Base-by-base conservation (phyloP, 371 early-diverging fungal species). In the Syncephalastrum contaminatum region DNA sequence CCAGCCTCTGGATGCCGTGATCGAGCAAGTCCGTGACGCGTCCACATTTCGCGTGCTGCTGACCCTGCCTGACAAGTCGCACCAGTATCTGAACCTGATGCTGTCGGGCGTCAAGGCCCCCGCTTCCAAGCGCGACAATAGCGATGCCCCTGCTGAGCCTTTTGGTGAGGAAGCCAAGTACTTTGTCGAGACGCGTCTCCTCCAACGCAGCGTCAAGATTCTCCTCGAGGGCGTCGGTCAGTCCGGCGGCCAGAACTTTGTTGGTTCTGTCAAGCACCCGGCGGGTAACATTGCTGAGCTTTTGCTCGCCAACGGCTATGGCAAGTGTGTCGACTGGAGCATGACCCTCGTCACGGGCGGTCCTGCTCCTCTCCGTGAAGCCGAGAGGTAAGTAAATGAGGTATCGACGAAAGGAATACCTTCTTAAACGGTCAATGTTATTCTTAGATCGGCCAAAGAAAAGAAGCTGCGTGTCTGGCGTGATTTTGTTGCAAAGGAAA, bases 11-110 rank as follows among this genome's bases (percentile, higher is more conserved):
- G 83, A 89, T 60, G 92, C 89, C 30, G 84, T 95, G 18, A 80
- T 98, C 63, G 97, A 98, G 69, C 94, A 90, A 69, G 90, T 96
- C 13, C 92, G 94, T 49, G 96, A 95, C 69, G 98, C 87, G n/a
- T 84, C 92, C 10, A 93, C 92, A 8, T 82, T 87, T 60, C 90
- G 96, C 16, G 85, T 93, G 5, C 73, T 83, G 36, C 63, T 95
- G 46, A 73, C 84, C 25, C 63, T 89, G 20, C 89, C 91, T 7
- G 74, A 82, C 43, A 58, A 64, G 22, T 60, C 70, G 3, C 75
- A 70, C 30, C 95, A 95, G 67, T 80, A 88, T 56, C 56, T 95
- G 40, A 90, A 86, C 4, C 71, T 97, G 43, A 68, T 81, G 53
- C 69, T 98, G 24, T 88, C 96, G 2, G 98, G 96, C 15, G 85